These are phyloP conservation scores for Murraya koenigii DNA, from an alignment of 345 rosid species.

Conservation along the genomic window DNA sequence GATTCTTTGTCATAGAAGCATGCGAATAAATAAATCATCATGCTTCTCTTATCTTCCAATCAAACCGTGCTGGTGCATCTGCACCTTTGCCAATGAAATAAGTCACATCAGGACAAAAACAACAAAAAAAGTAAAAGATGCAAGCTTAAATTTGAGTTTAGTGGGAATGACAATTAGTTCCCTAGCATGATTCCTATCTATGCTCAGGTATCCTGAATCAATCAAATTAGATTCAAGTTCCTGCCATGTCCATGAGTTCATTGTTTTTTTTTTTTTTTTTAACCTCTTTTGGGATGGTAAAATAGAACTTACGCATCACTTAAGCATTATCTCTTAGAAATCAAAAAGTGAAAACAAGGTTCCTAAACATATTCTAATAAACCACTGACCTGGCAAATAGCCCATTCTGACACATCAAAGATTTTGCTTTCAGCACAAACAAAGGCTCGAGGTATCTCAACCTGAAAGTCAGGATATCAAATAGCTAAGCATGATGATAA, in stretches of 20 bases:
- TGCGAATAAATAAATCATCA: background rate
- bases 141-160: background rate
- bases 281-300: background rate
- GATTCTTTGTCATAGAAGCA: background rate
- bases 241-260: background rate
- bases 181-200: background rate
- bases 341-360: background rate
- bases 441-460: conserved; percentile 97
- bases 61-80: background rate
- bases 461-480: conserved; percentile 38
- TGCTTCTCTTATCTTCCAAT: background rate
- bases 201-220: background rate
- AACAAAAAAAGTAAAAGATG: background rate
- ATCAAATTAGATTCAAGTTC: background rate
- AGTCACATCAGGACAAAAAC: background rate
- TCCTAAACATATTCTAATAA: background rate
- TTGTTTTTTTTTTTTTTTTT: background rate
- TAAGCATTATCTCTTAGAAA: background rate
- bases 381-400: conserved; percentile 87
- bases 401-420: conserved; percentile 99
- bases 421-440: conserved; percentile 98
- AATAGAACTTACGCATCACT: background rate
- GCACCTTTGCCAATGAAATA: background rate
- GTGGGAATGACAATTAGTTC: background rate
- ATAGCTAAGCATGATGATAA: conserved; percentile 16